Conservation (phyloP, 1,139 yeast species). For the Taphrina pruni region DNA sequence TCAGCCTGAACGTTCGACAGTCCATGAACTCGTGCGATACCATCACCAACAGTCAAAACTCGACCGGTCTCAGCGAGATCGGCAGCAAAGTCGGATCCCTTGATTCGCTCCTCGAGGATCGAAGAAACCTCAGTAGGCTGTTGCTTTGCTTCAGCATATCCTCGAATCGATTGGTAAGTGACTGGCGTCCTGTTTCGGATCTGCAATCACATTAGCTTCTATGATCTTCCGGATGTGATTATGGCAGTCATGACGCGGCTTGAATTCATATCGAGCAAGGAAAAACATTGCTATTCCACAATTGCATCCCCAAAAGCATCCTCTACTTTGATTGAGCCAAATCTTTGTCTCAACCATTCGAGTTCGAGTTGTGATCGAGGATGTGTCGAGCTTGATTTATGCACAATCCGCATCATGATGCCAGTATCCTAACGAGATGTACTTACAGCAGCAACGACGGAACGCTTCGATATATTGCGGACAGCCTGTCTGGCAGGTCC, state of each 20-base stretch:
- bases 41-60: constrained; percentile 99
- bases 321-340: neutral
- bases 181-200: constrained; percentile 39
- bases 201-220: neutral
- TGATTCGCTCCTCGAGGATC: constrained; percentile 97
- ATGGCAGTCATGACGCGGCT: constrained; percentile 19
- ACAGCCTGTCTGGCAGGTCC: constrained; percentile 38
- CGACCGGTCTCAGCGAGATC: constrained; percentile 99
- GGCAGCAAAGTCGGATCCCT: constrained; percentile 98
- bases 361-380: too few species aligned
- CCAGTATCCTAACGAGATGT: neutral
- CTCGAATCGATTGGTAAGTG: constrained; percentile 40
- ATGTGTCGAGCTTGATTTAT: neutral
- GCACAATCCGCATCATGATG: constrained; percentile 16
- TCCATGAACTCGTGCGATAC: constrained; percentile 99
- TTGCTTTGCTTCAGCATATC: constrained; percentile 82
- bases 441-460: constrained; percentile 42
- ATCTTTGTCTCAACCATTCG: neutral
- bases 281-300: neutral
- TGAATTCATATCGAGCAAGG: neutral
- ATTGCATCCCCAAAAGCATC: neutral
- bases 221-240: neutral
- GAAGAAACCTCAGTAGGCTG: constrained; percentile 99
- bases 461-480: constrained; percentile 34
- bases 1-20: constrained; percentile 99